A percentile compares a stretch with the other conserved stretches of the same genome.
phyloP scores from a whole-genome alignment of 2,329 filamentous ascomycete species.

The Exophiala oligosperma region DNA sequence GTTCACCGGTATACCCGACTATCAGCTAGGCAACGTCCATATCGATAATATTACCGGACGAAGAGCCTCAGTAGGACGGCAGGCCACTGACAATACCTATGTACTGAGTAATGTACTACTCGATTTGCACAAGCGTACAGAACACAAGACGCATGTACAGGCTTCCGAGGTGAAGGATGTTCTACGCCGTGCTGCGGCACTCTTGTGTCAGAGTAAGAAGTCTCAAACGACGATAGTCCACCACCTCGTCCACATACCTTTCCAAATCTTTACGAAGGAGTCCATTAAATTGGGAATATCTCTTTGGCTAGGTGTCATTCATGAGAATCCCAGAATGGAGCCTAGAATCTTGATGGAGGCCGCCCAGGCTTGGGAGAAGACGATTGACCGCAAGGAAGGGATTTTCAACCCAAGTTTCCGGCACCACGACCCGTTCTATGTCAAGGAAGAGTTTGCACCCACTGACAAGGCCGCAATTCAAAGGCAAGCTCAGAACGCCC shows the following conservation, averaged over 20 bases:
- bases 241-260: constrained; percentile 88
- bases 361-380: constrained; percentile 85
- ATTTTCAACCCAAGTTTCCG: constrained; percentile 74
- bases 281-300: constrained; percentile 95
- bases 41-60: constrained; percentile 17
- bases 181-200: constrained; percentile 77
- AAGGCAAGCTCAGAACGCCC: constrained; percentile 74
- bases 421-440: constrained; percentile 83
- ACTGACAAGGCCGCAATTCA: constrained; percentile 75
- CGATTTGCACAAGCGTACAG: constrained; percentile 70
- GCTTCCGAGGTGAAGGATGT: constrained; percentile 76
- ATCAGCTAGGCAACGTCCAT: constrained; percentile 38
- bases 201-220: constrained; percentile 75
- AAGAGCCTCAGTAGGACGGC: constrained; percentile 14
- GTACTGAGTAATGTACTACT: constrained; percentile 62
- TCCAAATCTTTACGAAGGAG: constrained; percentile 88
- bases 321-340: constrained; percentile 89
- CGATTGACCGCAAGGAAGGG: constrained; percentile 73
- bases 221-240: constrained; percentile 79
- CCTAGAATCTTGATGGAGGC: constrained; percentile 83
- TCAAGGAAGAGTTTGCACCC: constrained; percentile 89
- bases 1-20: constrained; percentile 74
- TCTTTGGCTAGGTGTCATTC: constrained; percentile 93
- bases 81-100: constrained; percentile 36
- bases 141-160: constrained; percentile 67